Percentiles rank a stretch among this genome's conserved stretches.
Conservation (phyloP, 441 rosid species). For the Gossypium laxum region DNA sequence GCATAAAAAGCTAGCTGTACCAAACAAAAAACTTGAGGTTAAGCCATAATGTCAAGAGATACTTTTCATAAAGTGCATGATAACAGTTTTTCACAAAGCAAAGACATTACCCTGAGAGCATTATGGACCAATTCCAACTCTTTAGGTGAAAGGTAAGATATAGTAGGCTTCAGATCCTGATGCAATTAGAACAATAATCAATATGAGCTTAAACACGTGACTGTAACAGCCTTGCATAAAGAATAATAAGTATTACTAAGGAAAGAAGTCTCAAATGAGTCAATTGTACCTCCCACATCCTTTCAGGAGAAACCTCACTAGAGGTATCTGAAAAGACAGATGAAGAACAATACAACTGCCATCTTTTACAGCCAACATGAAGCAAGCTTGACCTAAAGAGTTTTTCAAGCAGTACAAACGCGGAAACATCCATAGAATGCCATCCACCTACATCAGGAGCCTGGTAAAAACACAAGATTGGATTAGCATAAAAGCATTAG, state of each 20-base stretch:
- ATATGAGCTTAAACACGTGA: slow-evolving; percentile 9
- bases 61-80: not conserved
- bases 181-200: slow-evolving; percentile 21
- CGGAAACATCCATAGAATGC: slow-evolving; percentile 30
- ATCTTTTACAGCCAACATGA: slow-evolving; percentile 38
- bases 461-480: slow-evolving; percentile 33
- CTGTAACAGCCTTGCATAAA: not conserved
- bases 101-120: slow-evolving; percentile 60
- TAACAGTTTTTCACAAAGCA: slow-evolving; percentile 12
- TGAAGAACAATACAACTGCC: slow-evolving; percentile 45
- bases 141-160: slow-evolving; percentile 69
- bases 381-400: slow-evolving; percentile 32
- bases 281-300: slow-evolving; percentile 79
- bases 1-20: slow-evolving; percentile 86
- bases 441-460: slow-evolving; percentile 29
- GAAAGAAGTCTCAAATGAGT: slow-evolving; percentile 1
- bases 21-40: slow-evolving; percentile 21
- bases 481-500: slow-evolving; percentile 10
- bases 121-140: slow-evolving; percentile 69
- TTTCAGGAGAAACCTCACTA: slow-evolving; percentile 51
- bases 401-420: slow-evolving; percentile 31
- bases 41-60: slow-evolving; percentile 10
- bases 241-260: not conserved
- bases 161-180: slow-evolving; percentile 66
- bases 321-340: slow-evolving; percentile 33